Evolutionary conservation across 345 rosid genomes (phyloP).

Genomic region (Bretschneidera sinensis): DNA sequence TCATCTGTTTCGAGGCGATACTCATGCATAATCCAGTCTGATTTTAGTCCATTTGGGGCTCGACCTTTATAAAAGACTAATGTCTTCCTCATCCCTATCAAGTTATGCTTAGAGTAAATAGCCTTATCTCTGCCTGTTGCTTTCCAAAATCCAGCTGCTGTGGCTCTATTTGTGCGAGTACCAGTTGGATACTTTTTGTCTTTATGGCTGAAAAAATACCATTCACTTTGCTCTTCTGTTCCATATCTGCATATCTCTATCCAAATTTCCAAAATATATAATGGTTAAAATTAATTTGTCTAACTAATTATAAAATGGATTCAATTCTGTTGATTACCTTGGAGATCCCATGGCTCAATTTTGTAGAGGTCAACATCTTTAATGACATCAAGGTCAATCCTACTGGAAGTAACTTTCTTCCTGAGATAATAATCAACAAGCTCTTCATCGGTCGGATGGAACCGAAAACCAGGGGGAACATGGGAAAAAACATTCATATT

Average conservation of each 20-base stretch:
- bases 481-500: constrained; percentile 46
- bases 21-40: constrained; percentile 98
- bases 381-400: constrained; percentile 69
- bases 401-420: constrained; percentile 51
- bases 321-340: no score
- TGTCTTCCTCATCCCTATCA: constrained; percentile 97
- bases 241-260: constrained; percentile 82
- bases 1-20: constrained; percentile 94
- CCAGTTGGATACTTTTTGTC: constrained; percentile 98
- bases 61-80: constrained; percentile 88
- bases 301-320: no score
- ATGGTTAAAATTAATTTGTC: no score
- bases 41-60: constrained; percentile 92
- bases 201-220: constrained; percentile 97
- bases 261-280: no score
- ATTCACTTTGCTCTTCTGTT: constrained; percentile 79
- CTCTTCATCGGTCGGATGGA: constrained; percentile 82
- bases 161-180: constrained; percentile 94
- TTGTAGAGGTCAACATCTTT: constrained; percentile 78
- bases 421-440: constrained; percentile 74
- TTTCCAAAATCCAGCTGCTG: constrained; percentile 95
- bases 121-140: constrained; percentile 99
- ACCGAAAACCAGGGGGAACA: constrained; percentile 74
- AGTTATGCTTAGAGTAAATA: constrained; percentile 67
- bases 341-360: constrained; percentile 85